phyloP scores from a whole-genome alignment of 192 early-diverging fungal genomes.

The Backusella sp. region DNA sequence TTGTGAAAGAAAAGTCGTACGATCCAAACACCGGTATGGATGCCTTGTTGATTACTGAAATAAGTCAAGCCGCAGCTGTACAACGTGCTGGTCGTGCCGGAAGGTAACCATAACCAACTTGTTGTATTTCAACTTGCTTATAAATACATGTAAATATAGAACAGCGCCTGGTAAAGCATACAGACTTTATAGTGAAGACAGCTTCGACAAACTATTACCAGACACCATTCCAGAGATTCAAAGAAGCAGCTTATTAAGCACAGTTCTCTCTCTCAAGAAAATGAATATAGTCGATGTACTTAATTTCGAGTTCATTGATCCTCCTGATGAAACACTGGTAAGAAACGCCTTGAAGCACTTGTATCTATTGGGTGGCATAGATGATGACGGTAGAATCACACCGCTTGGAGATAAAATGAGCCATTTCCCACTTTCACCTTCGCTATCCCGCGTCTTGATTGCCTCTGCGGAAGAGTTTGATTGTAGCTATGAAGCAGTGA shows the following conservation, averaged over 20 bases:
- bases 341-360: slow-evolving; percentile 84
- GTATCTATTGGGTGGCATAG: slow-evolving; percentile 86
- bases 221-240: slow-evolving; percentile 96
- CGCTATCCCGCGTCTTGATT: slow-evolving; percentile 86
- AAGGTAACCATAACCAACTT: slow-evolving; percentile 13
- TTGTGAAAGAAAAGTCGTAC: slow-evolving; percentile 92
- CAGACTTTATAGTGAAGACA: slow-evolving; percentile 83
- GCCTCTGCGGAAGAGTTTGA: slow-evolving; percentile 69
- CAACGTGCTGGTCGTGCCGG: slow-evolving; percentile 96
- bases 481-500: slow-evolving; percentile 86
- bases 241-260: slow-evolving; percentile 87
- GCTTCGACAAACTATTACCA: slow-evolving; percentile 80
- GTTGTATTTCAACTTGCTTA: not conserved
- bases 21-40: slow-evolving; percentile 96
- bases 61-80: slow-evolving; percentile 90
- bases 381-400: slow-evolving; percentile 82
- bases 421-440: slow-evolving; percentile 87
- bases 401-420: slow-evolving; percentile 86
- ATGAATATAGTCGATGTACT: slow-evolving; percentile 88
- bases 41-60: slow-evolving; percentile 84
- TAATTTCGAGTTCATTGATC: slow-evolving; percentile 95
- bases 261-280: slow-evolving; percentile 86
- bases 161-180: slow-evolving; percentile 90
- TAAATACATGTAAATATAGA: slow-evolving; percentile 28
- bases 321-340: slow-evolving; percentile 80